phyloP scores from a whole-genome alignment of 1,284 basidiomycete genomes.

The Rhizoctonia solani region DNA sequence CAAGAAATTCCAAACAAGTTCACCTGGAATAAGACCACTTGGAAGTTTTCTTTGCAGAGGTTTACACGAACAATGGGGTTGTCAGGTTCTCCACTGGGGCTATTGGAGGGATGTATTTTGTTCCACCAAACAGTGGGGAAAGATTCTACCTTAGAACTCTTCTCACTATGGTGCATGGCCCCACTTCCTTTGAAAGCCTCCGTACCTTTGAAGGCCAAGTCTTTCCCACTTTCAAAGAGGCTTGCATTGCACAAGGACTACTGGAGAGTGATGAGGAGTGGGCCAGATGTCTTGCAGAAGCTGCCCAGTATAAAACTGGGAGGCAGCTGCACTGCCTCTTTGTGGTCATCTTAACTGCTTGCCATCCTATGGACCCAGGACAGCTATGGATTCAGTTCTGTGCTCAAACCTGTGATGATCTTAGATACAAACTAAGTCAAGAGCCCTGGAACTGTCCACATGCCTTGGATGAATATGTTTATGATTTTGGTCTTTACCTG shows the following conservation, averaged over 20 bases:
- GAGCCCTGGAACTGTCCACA: conserved; percentile 39
- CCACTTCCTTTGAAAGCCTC: conserved; percentile 48
- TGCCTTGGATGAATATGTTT: conserved; percentile 45
- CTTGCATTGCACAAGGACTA: conserved; percentile 51
- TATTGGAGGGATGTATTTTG: conserved; percentile 51
- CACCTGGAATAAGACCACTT: conserved; percentile 37
- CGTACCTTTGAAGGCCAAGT: conserved; percentile 42
- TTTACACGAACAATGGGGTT: conserved; percentile 38
- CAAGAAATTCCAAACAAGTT: conserved; percentile 50
- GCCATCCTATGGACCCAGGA: conserved; percentile 45
- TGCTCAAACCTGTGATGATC: conserved; percentile 49
- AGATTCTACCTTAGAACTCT: conserved; percentile 49
- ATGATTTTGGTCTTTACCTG: conserved; percentile 51
- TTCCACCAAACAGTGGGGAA: conserved; percentile 46
- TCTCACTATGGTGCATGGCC: conserved; percentile 47
- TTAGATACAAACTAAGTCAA: conserved; percentile 37
- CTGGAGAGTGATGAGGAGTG: conserved; percentile 54
- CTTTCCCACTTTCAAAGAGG: conserved; percentile 45
- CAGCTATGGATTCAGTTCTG: conserved; percentile 49
- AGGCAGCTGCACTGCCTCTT: conserved; percentile 49
- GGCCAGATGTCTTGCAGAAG: conserved; percentile 51
- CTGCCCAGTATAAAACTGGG: conserved; percentile 50
- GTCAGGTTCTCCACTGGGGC: conserved; percentile 44
- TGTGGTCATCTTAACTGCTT: conserved; percentile 48
- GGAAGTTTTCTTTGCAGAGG: conserved; percentile 42